A percentile compares a stretch with the other conserved stretches of the same genome.
phyloP scores from a whole-genome alignment of 2,329 filamentous ascomycete species.

The Trichoderma sp. region DNA sequence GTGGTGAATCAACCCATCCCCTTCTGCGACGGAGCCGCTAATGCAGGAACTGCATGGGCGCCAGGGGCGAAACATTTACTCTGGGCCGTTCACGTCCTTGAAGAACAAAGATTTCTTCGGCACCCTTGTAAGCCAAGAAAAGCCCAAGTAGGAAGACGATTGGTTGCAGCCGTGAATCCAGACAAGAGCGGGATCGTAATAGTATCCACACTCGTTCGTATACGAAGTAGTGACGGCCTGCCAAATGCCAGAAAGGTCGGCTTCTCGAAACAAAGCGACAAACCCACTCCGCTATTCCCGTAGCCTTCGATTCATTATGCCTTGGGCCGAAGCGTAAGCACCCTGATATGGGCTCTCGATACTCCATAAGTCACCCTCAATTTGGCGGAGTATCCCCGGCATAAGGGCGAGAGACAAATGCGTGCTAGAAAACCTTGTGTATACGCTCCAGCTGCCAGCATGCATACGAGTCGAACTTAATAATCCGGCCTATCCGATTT shows the following conservation, averaged over 20 bases:
- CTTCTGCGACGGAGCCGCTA: slow-evolving; percentile 25
- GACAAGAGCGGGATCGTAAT: background rate
- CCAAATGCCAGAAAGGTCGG: background rate
- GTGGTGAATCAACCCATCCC: slow-evolving; percentile 1
- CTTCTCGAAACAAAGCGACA: background rate
- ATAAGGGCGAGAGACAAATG: slow-evolving; percentile 9
- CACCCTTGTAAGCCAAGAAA: slow-evolving; percentile 15
- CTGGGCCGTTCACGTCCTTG: slow-evolving; percentile 4
- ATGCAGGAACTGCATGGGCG: slow-evolving; percentile 30
- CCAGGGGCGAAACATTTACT: slow-evolving; percentile 19
- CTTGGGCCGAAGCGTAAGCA: background rate
- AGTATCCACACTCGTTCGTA: slow-evolving; percentile 1
- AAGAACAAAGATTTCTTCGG: slow-evolving; percentile 3
- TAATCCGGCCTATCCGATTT: slow-evolving; percentile 11
- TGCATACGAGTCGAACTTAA: background rate
- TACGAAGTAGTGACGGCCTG: background rate
- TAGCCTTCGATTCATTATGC: background rate
- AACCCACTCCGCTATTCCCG: background rate
- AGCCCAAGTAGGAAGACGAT: background rate
- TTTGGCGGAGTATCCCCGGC: slow-evolving; percentile 21
- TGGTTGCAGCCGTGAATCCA: background rate
- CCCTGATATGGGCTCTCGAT: slow-evolving; percentile 3
- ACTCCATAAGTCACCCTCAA: slow-evolving; percentile 15
- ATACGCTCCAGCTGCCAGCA: background rate
- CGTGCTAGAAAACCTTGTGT: background rate